Percentiles rank a stretch among this genome's conserved stretches.
These are phyloP conservation scores for Psidium guajava DNA, from an alignment of 345 rosid genomes.

Conservation along the genomic window DNA sequence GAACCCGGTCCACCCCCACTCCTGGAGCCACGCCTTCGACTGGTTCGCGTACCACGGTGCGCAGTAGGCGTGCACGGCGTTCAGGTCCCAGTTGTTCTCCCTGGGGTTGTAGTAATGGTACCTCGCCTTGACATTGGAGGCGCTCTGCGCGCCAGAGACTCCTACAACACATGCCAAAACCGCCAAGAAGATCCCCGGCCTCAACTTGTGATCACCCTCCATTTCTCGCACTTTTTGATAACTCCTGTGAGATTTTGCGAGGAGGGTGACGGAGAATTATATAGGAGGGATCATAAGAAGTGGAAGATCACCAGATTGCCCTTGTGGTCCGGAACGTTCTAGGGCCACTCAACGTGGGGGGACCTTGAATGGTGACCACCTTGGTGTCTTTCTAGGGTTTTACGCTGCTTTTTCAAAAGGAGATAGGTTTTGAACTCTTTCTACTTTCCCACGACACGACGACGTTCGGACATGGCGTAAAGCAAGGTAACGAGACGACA, in stretches of 20 bases:
- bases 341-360: background rate
- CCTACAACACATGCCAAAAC: background rate
- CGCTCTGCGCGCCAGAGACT: conserved; percentile 16
- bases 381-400: background rate
- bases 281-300: background rate
- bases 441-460: background rate
- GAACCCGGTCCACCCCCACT: conserved; percentile 49
- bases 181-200: background rate
- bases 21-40: conserved; percentile 41
- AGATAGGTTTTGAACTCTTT: background rate
- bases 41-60: conserved; percentile 45
- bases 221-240: background rate
- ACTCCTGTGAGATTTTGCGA: background rate
- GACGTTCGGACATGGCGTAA: background rate
- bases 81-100: conserved; percentile 39
- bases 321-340: background rate
- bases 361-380: background rate
- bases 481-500: background rate
- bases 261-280: background rate
- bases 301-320: background rate
- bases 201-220: background rate
- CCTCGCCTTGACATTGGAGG: conserved; percentile 35
- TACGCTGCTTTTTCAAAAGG: background rate
- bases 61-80: conserved; percentile 36
- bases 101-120: conserved; percentile 43